Conservation (phyloP, 2,329 filamentous ascomycete genomes). For the Aspergillus sp. region DNA sequence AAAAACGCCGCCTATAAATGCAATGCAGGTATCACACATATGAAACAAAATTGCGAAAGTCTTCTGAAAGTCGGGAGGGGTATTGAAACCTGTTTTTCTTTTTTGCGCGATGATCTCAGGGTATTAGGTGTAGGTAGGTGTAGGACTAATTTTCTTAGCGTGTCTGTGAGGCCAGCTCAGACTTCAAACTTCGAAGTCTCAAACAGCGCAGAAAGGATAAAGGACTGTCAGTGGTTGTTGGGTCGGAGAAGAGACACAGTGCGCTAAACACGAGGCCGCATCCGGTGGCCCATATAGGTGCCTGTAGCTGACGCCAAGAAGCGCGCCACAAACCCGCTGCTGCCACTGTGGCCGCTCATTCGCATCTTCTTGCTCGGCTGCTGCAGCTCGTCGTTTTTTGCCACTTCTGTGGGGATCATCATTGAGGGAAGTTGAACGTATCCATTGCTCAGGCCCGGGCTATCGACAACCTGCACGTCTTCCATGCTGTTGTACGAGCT, state of each 20-base stretch:
- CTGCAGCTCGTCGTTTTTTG: slow-evolving; percentile 38
- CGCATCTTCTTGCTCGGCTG: slow-evolving; percentile 46
- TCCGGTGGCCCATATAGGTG: slow-evolving; percentile 42
- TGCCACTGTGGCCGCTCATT: slow-evolving; percentile 26
- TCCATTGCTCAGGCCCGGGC: slow-evolving; percentile 36
- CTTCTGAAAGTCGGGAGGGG: not conserved
- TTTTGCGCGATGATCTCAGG: not conserved
- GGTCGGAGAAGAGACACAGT: not conserved
- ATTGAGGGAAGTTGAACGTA: slow-evolving; percentile 34
- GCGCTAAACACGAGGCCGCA: slow-evolving; percentile 29
- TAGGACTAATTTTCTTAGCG: slow-evolving; percentile 3
- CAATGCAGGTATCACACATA: slow-evolving; percentile 8
- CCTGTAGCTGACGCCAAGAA: slow-evolving; percentile 45
- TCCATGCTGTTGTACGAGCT: slow-evolving; percentile 36
- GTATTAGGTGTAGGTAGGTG: slow-evolving; percentile 8
- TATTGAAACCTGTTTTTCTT: slow-evolving; percentile 8
- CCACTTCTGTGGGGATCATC: slow-evolving; percentile 12
- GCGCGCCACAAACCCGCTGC: slow-evolving; percentile 43
- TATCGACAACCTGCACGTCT: slow-evolving; percentile 37
- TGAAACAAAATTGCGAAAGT: not conserved
- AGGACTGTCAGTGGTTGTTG: slow-evolving; percentile 1
- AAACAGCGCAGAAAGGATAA: not conserved
- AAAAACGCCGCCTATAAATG: slow-evolving; percentile 5
- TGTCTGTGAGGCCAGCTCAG: slow-evolving; percentile 13
- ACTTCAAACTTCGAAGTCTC: too few relatives aligned